Percentiles rank a stretch among this genome's conserved stretches.
Conservation (phyloP, 805 yeast genomes). For the Kodamaea sagamina region DNA sequence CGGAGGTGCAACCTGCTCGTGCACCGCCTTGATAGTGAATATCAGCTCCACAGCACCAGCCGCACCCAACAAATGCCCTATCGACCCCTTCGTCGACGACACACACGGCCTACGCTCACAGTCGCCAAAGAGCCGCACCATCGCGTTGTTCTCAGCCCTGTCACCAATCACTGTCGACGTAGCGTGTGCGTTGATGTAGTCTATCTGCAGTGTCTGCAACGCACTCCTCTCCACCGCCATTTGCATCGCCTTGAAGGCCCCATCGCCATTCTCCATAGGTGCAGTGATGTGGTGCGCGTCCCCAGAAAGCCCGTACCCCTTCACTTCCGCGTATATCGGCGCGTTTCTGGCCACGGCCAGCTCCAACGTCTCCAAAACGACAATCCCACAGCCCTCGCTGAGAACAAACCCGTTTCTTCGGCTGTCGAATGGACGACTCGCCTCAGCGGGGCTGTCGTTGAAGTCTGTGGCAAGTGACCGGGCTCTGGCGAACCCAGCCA, state of each 20-base stretch:
- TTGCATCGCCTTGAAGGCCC: conserved; percentile 81
- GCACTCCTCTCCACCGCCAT: conserved; percentile 63
- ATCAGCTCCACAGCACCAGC: conserved; percentile 94
- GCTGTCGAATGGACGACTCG: conserved; percentile 87
- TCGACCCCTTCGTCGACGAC: conserved; percentile 86
- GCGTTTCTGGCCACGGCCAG: conserved; percentile 66
- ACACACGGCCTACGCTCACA: conserved; percentile 48
- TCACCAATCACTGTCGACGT: conserved; percentile 92
- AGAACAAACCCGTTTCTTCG: conserved; percentile 84
- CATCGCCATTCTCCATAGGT: conserved; percentile 78
- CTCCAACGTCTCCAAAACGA: conserved; percentile 73
- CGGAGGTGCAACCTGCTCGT: conserved; percentile 66
- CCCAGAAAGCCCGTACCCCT: conserved; percentile 88
- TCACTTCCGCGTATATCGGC: conserved; percentile 73
- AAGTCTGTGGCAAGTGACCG: conserved; percentile 68
- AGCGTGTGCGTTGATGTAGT: conserved; percentile 94
- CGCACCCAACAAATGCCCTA: conserved; percentile 93
- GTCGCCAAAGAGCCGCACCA: conserved; percentile 38
- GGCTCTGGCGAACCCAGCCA: conserved; percentile 91
- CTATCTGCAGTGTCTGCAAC: conserved; percentile 51
- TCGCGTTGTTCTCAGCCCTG: conserved; percentile 79
- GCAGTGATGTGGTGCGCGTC: conserved; percentile 95
- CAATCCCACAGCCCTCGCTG: conserved; percentile 88
- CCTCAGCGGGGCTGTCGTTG: conserved; percentile 60
- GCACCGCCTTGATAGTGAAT: conserved; percentile 69